Evolutionary conservation across 2,329 filamentous ascomycete species (phyloP), one percentile per base, ranked within the genome.

Genomic region (Apiospora koreana): DNA sequence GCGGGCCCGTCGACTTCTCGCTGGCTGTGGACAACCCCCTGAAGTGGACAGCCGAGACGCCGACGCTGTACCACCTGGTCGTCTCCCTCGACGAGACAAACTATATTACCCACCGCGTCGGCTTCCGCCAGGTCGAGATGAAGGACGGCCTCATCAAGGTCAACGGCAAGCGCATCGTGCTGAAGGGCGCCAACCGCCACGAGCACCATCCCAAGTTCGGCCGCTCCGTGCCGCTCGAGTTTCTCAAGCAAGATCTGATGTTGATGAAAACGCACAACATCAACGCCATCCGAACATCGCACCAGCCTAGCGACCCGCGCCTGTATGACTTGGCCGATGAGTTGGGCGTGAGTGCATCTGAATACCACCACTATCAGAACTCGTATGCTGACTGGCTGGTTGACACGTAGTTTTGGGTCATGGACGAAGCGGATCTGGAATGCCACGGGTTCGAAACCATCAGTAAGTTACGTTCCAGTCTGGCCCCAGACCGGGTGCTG

Each of bases 11-110:
- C 18, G 72, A 76, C 10, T 75, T 79, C 58, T 76, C 75, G 1
- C 68, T 79, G 8, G 68, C 73, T 68, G 73, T 90, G 23, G 69
- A 80, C 31, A 80, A 85, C 31, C 87, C 88, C 70, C 68, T 79
- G 18, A 89, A 90, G 72, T 91, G 89, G 89, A 89, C 88, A 4
- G 89, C 89, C 2, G 89, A 91, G 77, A 85, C 85, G 1, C 89
- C 89, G 0, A 82, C 85, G 41, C 79, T 91, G 0, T 91, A 91
- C 42, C 81, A 82, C 21, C 76, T 86, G 12, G 74, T 74, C 46
- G 73, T 76, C 31, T 76, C 72, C n/a, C 71, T 77, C 45, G 68
- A 77, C 65, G 69, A 73, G 48, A 35, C 76, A 78, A 74, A 72
- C 12, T 79, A 79, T 64, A 78, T 88, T 46, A 73, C 80, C 2